Conservation (phyloP, 495 filamentous ascomycete genomes). For the Talaromyces liani region DNA sequence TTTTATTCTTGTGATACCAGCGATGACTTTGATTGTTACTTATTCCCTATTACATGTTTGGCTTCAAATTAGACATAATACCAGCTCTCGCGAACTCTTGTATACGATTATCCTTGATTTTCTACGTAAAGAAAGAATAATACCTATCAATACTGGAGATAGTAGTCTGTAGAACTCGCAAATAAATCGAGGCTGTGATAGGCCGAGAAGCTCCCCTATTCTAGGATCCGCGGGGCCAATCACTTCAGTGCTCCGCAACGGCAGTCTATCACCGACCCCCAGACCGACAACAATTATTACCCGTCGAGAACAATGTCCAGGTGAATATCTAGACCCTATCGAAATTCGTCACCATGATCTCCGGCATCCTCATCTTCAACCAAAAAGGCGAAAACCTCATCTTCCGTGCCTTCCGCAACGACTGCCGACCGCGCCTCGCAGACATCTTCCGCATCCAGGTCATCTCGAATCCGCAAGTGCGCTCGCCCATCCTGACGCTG, state of each 20-base stretch:
- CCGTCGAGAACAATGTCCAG: too few relatives aligned
- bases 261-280: neutral
- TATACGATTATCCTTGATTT: neutral
- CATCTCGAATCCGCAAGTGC: slow-evolving; percentile 96
- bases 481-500: slow-evolving; percentile 94
- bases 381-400: slow-evolving; percentile 99
- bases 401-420: slow-evolving; percentile 95
- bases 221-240: neutral
- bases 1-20: slow-evolving; percentile 11
- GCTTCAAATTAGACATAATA: neutral
- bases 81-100: neutral
- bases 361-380: slow-evolving; percentile 96
- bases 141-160: neutral
- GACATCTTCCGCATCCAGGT: slow-evolving; percentile 99
- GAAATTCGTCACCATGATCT: too few relatives aligned
- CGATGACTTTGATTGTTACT: neutral
- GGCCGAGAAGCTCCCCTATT: slow-evolving; percentile 3
- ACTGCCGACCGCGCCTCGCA: slow-evolving; percentile 92
- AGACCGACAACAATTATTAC: neutral
- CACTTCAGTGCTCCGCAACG: neutral
- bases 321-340: too few relatives aligned
- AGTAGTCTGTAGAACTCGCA: neutral
- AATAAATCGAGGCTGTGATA: neutral
- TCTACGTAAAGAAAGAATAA: neutral
- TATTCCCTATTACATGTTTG: neutral